Evolutionary conservation across 2,329 filamentous ascomycete species (phyloP).

Genomic region (Calonectria pseudoreteaudii): DNA sequence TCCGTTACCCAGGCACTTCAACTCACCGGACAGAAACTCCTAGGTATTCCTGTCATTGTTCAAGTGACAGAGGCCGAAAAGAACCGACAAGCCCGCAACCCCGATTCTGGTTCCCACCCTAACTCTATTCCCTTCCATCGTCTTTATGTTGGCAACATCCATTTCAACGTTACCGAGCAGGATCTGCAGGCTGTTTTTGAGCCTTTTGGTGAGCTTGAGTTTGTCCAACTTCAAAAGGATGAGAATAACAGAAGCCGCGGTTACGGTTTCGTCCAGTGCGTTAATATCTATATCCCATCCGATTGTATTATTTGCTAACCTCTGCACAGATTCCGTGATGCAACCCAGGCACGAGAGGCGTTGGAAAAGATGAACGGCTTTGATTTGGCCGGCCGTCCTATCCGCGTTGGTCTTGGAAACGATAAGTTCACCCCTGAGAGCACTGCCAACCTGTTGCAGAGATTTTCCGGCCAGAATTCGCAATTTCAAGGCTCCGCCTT

Average conservation of each 20-base stretch:
- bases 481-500: slow-evolving; percentile 91
- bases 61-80: slow-evolving; percentile 99
- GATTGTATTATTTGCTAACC: slow-evolving; percentile 48
- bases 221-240: slow-evolving; percentile 97
- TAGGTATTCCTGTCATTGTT: slow-evolving; percentile 98
- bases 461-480: slow-evolving; percentile 85
- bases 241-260: slow-evolving; percentile 90
- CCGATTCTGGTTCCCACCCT: slow-evolving; percentile 76
- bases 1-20: slow-evolving; percentile 93
- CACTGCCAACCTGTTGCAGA: slow-evolving; percentile 90
- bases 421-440: slow-evolving; percentile 99
- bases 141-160: slow-evolving; percentile 98
- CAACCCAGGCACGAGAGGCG: slow-evolving; percentile 90
- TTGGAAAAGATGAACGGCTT: slow-evolving; percentile 99
- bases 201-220: slow-evolving; percentile 97
- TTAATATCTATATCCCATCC: slow-evolving; percentile 39
- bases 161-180: slow-evolving; percentile 98
- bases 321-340: slow-evolving; percentile 81
- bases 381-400: slow-evolving; percentile 95
- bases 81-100: slow-evolving; percentile 93
- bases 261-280: slow-evolving; percentile 99
- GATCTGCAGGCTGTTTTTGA: slow-evolving; percentile 97
- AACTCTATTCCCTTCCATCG: slow-evolving; percentile 96
- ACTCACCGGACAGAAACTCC: slow-evolving; percentile 97
- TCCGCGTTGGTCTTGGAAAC: slow-evolving; percentile 98